Conservation (phyloP, 2,329 filamentous ascomycete genomes). For the Cladophialophora exuberans region DNA sequence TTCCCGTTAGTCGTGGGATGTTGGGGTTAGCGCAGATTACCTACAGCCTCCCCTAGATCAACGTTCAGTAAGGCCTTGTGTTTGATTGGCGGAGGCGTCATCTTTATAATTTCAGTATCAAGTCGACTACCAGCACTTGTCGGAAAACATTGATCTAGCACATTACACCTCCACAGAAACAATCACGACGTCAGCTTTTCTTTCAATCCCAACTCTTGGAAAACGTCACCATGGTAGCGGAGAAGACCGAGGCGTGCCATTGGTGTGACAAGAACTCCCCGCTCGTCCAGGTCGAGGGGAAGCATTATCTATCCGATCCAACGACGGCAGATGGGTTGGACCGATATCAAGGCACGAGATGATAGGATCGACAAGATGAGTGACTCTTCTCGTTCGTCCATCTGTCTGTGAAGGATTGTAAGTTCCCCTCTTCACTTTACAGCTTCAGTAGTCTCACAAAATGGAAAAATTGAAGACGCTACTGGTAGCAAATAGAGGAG, state of each 20-base stretch:
- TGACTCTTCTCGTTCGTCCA: not conserved
- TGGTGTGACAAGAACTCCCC: slow-evolving; percentile 8
- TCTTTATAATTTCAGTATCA: slow-evolving; percentile 8
- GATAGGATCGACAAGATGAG: slow-evolving; percentile 8
- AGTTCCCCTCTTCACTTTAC: not conserved
- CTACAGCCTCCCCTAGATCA: slow-evolving; percentile 51
- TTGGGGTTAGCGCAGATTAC: not conserved
- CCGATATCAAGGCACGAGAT: slow-evolving; percentile 3
- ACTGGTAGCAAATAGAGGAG: slow-evolving; percentile 63
- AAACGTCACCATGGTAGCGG: slow-evolving; percentile 23
- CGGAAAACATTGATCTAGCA: too few relatives aligned
- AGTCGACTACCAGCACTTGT: not conserved
- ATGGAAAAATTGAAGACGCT: slow-evolving; percentile 52
- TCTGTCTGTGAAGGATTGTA: not conserved
- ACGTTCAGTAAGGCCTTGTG: slow-evolving; percentile 55
- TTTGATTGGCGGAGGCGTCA: slow-evolving; percentile 47
- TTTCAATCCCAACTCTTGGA: too few relatives aligned
- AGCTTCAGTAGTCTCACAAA: not conserved
- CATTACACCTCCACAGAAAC: too few relatives aligned
- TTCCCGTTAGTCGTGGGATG: slow-evolving; percentile 12
- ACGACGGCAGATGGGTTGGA: slow-evolving; percentile 4
- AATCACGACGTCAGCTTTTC: too few relatives aligned
- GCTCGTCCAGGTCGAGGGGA: slow-evolving; percentile 7
- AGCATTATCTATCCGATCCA: slow-evolving; percentile 13
- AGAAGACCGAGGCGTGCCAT: slow-evolving; percentile 19